Base-by-base conservation (phyloP, 148 eudicot species). In the Persicaria tinctoria region DNA sequence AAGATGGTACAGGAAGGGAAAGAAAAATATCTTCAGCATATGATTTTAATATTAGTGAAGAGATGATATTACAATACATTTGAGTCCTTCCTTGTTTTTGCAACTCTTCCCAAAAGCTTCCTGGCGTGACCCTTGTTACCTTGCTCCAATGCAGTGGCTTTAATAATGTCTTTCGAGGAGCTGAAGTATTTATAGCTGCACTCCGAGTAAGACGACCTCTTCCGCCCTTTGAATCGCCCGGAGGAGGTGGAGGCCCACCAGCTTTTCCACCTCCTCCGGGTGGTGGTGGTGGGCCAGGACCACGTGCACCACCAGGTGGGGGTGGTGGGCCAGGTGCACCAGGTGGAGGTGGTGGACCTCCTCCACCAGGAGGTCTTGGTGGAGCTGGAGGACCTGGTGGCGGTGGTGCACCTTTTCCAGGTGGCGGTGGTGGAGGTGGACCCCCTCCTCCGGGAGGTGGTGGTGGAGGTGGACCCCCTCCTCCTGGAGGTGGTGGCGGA, bases 71-170 rank as follows among this genome's bases (percentile, higher is more conserved):
- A 72, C 75, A 78, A 64, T 95, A 95, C 98, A 78, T 87, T 83
- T 88, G 98, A 82, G 91, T 76, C 75, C 87, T 88, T 80, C 88
- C 91, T 71, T 83, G 79, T 77, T 86, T 81, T 83, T 94, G 98
- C 83, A 95, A 78, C 79, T 95, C 98, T 76, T 95, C 98, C 98
- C 98, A 95, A 50, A 95, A 76, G 85, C 97, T 95, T 79, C 98
- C 98, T 75, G 89, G 91, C 76, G 90, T 32, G 76, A 78, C 96
- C 82, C 97, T 90, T 54, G 97, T 87, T 47, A 95, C 93, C 88
- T 95, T 95, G 91, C 91, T 90, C 98, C 98, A 95, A 73, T 94
- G 98, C 75, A 90, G 75, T 23, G 98, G 93, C 80, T 95, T 95
- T 55, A 90, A 82, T 51, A 86, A 79, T 77, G 97, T 83, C 84